Evolutionary conservation across 768 basidiomycete genomes (phyloP).

Genomic region (Lentinula guzmanii): DNA sequence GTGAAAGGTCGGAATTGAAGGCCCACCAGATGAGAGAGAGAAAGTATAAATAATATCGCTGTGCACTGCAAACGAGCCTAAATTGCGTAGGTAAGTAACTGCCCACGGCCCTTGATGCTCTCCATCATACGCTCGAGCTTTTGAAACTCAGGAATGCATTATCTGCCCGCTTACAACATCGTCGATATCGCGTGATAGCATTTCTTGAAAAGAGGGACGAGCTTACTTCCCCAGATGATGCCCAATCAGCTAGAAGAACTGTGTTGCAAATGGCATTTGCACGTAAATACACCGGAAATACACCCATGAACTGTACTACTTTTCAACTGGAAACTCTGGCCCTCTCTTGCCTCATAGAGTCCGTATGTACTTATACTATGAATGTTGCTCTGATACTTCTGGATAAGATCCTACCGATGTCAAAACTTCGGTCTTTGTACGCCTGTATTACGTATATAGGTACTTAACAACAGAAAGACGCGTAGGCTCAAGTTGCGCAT

Average conservation of each 20-base stretch:
- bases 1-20: not conserved
- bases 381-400: not conserved
- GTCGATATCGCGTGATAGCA: not conserved
- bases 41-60: constrained; percentile 2
- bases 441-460: not conserved
- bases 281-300: not conserved
- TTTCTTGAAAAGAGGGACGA: not conserved
- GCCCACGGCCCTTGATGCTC: not conserved
- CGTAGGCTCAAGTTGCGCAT: not conserved
- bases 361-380: too few relatives aligned
- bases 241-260: not conserved
- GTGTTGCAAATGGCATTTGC: not conserved
- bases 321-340: not conserved
- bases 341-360: not conserved
- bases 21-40: not conserved
- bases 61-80: not conserved
- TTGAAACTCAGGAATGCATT: too few relatives aligned
- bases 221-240: not conserved
- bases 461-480: not conserved
- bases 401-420: not conserved
- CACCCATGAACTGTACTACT: not conserved
- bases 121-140: not conserved
- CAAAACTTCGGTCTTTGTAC: not conserved
- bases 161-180: too few relatives aligned
- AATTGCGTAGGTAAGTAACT: not conserved